These are phyloP conservation scores for Geosiphon pyriformis DNA, from an alignment of 192 early-diverging fungal genomes.

Conservation along the genomic window DNA sequence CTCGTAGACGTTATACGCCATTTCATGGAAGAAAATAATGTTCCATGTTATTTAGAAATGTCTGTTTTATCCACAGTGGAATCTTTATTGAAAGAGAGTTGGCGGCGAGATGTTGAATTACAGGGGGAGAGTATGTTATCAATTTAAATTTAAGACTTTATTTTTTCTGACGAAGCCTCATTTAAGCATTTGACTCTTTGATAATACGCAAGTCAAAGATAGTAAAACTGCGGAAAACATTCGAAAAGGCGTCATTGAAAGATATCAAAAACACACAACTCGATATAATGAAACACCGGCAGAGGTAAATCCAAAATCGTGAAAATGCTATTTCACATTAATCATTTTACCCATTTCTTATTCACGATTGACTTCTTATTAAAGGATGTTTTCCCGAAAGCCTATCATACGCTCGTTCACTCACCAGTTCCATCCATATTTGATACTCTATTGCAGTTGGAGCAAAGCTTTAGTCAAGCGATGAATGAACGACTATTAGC, in stretches of 20 bases:
- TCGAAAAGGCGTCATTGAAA: slow-evolving; percentile 7
- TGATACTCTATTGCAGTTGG: slow-evolving; percentile 50
- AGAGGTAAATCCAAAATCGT: slow-evolving; percentile 5
- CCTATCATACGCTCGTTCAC: slow-evolving; percentile 52
- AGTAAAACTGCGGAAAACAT: neutral
- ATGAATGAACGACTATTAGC: slow-evolving; percentile 37
- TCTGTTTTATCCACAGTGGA: slow-evolving; percentile 42
- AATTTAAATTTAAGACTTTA: neutral
- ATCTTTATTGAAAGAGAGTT: slow-evolving; percentile 33
- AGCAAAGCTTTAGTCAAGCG: slow-evolving; percentile 45
- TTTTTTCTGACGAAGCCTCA: neutral
- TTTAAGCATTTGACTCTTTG: neutral
- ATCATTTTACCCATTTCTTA: neutral
- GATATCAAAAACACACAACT: slow-evolving; percentile 14
- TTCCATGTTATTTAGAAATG: slow-evolving; percentile 42
- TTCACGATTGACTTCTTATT: slow-evolving; percentile 1
- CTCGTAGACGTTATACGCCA: slow-evolving; percentile 40
- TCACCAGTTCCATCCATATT: slow-evolving; percentile 50
- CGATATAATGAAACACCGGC: slow-evolving; percentile 8
- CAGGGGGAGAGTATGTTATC: slow-evolving; percentile 12
- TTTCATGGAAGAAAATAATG: slow-evolving; percentile 34
- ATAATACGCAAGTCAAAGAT: neutral
- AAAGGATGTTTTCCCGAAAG: slow-evolving; percentile 54
- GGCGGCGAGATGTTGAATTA: slow-evolving; percentile 21
- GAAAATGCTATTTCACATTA: neutral